These are phyloP conservation scores for Phytophthora constricta DNA, from an alignment of 352 stramenopile species.

Conservation along the genomic window DNA sequence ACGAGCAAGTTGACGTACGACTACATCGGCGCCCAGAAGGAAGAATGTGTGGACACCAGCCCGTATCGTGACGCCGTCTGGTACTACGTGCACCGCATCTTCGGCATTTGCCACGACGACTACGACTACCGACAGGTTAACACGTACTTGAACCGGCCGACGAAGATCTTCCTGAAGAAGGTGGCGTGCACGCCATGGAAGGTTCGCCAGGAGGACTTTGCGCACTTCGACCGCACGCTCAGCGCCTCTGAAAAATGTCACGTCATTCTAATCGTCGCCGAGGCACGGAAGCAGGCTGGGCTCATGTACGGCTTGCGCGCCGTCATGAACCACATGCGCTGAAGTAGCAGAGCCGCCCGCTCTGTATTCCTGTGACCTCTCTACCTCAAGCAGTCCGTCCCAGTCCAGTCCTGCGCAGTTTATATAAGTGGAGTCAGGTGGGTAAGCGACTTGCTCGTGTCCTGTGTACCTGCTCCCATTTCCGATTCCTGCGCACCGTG, in stretches of 20 bases:
- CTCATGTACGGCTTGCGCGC: constrained; percentile 88
- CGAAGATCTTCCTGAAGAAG: constrained; percentile 90
- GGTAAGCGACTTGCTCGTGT: constrained; percentile 3
- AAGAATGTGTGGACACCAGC: constrained; percentile 73
- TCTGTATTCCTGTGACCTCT: constrained; percentile 27
- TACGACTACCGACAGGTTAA: constrained; percentile 90
- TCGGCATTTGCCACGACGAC: constrained; percentile 90
- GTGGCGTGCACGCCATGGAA: constrained; percentile 88
- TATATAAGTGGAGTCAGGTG: constrained; percentile 24
- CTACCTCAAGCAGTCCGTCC: constrained; percentile 27
- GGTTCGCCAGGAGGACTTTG: constrained; percentile 79
- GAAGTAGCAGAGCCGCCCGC: constrained; percentile 23
- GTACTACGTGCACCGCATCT: constrained; percentile 90
- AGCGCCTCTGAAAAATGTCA: constrained; percentile 87
- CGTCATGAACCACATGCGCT: constrained; percentile 90
- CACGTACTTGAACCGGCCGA: constrained; percentile 80
- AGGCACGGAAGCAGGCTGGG: constrained; percentile 86
- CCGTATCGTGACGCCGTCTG: constrained; percentile 86
- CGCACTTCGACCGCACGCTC: constrained; percentile 84
- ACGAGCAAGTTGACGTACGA: constrained; percentile 88
- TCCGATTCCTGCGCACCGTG: constrained; percentile 17
- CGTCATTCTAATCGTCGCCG: constrained; percentile 81
- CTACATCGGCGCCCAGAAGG: constrained; percentile 66
- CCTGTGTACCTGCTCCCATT: constrained; percentile 12
- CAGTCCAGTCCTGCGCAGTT: constrained; percentile 36